These are phyloP conservation scores for Triticum turgidum DNA, from an alignment of 176 grass and related monocot genomes.

Conservation along the genomic window DNA sequence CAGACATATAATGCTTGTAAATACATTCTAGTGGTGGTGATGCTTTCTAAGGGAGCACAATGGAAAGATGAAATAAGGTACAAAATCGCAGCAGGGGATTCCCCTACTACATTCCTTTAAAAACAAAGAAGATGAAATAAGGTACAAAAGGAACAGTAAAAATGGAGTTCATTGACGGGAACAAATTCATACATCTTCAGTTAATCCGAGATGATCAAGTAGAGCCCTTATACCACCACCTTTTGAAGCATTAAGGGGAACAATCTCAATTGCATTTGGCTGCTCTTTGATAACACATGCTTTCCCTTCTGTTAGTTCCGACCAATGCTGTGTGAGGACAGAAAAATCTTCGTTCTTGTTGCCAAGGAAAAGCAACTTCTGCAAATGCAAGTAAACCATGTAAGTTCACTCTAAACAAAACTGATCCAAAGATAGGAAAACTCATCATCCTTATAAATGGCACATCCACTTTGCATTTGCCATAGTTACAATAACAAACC, in stretches of 20 bases:
- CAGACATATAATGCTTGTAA: background rate
- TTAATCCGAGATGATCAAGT: slow-evolving; percentile 86
- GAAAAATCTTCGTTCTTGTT: slow-evolving; percentile 42
- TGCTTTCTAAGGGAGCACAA: too few species aligned
- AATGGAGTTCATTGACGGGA: slow-evolving; percentile 17
- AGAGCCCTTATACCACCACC: slow-evolving; percentile 59
- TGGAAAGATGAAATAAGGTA: too few species aligned
- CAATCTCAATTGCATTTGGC: slow-evolving; percentile 65
- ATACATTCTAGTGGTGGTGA: too few species aligned
- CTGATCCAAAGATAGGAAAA: background rate
- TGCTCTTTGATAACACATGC: slow-evolving; percentile 48
- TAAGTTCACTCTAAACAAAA: slow-evolving; percentile 10
- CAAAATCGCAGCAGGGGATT: too few species aligned
- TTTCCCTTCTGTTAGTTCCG: slow-evolving; percentile 45
- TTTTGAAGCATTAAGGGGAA: slow-evolving; percentile 65
- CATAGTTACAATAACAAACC: slow-evolving; percentile 47
- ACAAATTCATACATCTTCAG: slow-evolving; percentile 48
- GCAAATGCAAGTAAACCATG: slow-evolving; percentile 28
- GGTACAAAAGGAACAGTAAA: slow-evolving; percentile 20
- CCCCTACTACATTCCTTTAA: too few species aligned
- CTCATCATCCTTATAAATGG: background rate
- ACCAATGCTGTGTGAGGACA: slow-evolving; percentile 48
- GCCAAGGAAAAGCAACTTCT: slow-evolving; percentile 81
- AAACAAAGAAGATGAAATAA: background rate
- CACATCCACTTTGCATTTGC: slow-evolving; percentile 4